phyloP scores from a whole-genome alignment of 2,329 filamentous ascomycete genomes.

The Mycogone perniciosa region DNA sequence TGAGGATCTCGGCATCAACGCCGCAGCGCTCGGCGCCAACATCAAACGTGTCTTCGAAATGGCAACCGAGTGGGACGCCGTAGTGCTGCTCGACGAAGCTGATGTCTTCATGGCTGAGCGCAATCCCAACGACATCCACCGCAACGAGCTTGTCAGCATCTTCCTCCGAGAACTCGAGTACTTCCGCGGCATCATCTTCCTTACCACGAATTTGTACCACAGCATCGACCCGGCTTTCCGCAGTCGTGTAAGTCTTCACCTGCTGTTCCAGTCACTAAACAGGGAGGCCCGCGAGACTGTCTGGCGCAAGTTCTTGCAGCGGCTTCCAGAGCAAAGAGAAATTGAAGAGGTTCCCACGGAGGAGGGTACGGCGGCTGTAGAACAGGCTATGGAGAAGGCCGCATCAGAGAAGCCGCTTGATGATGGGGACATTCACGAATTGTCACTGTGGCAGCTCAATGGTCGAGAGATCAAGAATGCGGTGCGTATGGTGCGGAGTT shows the following conservation, averaged over 20 bases:
- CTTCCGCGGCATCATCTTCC: slow-evolving; percentile 39
- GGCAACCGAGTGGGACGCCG: slow-evolving; percentile 43
- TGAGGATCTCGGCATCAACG: slow-evolving; percentile 41
- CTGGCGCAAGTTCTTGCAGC: slow-evolving; percentile 41
- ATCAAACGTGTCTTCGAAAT: slow-evolving; percentile 42
- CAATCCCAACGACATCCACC: slow-evolving; percentile 37
- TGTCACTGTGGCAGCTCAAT: slow-evolving; percentile 37
- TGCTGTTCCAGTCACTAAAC: slow-evolving; percentile 37
- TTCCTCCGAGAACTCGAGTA: slow-evolving; percentile 42
- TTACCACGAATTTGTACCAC: slow-evolving; percentile 38
- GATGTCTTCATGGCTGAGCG: slow-evolving; percentile 47
- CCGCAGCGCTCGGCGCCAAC: slow-evolving; percentile 39
- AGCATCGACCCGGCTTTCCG: slow-evolving; percentile 40
- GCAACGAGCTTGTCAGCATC: slow-evolving; percentile 44
- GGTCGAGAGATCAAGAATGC: slow-evolving; percentile 43
- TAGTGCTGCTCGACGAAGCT: slow-evolving; percentile 47
- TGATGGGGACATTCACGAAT: slow-evolving; percentile 32
- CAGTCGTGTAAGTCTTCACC: slow-evolving; percentile 41
- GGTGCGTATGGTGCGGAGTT: slow-evolving; percentile 39
- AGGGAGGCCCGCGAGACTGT: slow-evolving; percentile 32
- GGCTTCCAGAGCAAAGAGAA: slow-evolving; percentile 21
- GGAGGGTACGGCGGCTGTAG: slow-evolving; percentile 4
- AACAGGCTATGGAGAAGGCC: slow-evolving; percentile 2
- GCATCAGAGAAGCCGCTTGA: slow-evolving; percentile 16
- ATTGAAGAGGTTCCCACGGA: background rate